Evolutionary conservation across 176 grass and related monocot genomes (phyloP).

Genomic region (Eragrostis nindensis): DNA sequence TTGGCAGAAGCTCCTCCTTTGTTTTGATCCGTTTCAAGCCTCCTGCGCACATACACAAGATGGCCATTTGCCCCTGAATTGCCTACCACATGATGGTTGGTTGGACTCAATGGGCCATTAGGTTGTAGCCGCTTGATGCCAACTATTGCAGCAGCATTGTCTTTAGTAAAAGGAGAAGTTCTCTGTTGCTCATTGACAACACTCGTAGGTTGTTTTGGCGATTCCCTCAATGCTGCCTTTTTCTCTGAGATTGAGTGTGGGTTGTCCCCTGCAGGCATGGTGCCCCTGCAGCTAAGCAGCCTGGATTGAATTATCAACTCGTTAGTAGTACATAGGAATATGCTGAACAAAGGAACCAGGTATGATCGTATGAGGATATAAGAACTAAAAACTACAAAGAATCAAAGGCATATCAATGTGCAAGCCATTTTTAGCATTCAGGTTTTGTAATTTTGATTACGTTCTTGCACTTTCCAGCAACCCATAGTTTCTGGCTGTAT

Average conservation of each 20-base stretch:
- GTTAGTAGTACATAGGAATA: constrained; percentile 16
- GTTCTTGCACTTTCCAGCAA: neutral
- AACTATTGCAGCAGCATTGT: constrained; percentile 46
- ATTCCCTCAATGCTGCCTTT: constrained; percentile 73
- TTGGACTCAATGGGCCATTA: constrained; percentile 47
- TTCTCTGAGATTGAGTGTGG: constrained; percentile 62
- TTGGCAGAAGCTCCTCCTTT: constrained; percentile 49
- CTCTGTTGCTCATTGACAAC: constrained; percentile 36
- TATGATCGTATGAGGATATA: neutral
- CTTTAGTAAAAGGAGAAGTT: constrained; percentile 44
- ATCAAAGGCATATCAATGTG: constrained; percentile 3
- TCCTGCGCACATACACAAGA: constrained; percentile 89
- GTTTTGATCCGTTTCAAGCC: constrained; percentile 73
- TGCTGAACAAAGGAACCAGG: neutral
- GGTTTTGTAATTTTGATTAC: neutral
- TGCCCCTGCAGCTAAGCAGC: constrained; percentile 10
- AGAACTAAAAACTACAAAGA: neutral
- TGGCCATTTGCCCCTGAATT: constrained; percentile 61
- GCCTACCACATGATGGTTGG: constrained; percentile 36
- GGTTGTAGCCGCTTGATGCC: constrained; percentile 68
- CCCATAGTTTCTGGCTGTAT: neutral
- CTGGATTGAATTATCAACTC: constrained; percentile 35
- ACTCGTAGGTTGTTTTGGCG: constrained; percentile 52
- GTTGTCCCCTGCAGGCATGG: constrained; percentile 66
- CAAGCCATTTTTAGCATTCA: neutral